Evolutionary conservation across 495 filamentous ascomycete species (phyloP).

Genomic region (Lineolata rhizophorae): DNA sequence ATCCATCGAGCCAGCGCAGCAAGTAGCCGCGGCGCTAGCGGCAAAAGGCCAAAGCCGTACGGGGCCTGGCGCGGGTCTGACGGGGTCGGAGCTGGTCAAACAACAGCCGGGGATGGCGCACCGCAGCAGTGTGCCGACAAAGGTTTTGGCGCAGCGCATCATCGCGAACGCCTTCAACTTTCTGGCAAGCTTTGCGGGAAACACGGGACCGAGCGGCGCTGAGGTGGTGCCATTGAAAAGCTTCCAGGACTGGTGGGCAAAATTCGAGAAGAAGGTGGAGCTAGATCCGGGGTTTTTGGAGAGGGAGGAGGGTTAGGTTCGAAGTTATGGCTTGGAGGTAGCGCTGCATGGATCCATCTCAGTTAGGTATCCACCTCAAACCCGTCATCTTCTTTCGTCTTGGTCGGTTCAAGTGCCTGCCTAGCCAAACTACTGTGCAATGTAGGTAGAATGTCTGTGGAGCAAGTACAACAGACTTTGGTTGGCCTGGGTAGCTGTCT

Average conservation of each 20-base stretch:
- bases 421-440: too few species aligned
- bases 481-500: too few species aligned
- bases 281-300: slow-evolving; percentile 80
- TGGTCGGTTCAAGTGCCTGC: too few species aligned
- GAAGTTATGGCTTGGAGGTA: too few species aligned
- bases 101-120: neutral
- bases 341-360: too few species aligned
- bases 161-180: slow-evolving; percentile 98
- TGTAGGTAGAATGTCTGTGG: too few species aligned
- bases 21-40: slow-evolving; percentile 45
- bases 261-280: slow-evolving; percentile 79
- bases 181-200: slow-evolving; percentile 60
- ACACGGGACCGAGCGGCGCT: slow-evolving; percentile 26
- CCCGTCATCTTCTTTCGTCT: too few species aligned
- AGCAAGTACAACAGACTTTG: too few species aligned
- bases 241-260: slow-evolving; percentile 93
- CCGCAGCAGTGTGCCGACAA: slow-evolving; percentile 42
- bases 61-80: too few species aligned
- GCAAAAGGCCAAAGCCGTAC: slow-evolving; percentile 11
- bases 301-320: slow-evolving; percentile 48
- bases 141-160: slow-evolving; percentile 72
- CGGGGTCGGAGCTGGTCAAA: slow-evolving; percentile 11
- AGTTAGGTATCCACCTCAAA: too few species aligned
- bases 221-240: slow-evolving; percentile 78
- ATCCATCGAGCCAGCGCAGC: slow-evolving; percentile 51